Evolutionary conservation across 106 monocot genomes (phyloP).

Genomic region (Dioscorea zingiberensis): DNA sequence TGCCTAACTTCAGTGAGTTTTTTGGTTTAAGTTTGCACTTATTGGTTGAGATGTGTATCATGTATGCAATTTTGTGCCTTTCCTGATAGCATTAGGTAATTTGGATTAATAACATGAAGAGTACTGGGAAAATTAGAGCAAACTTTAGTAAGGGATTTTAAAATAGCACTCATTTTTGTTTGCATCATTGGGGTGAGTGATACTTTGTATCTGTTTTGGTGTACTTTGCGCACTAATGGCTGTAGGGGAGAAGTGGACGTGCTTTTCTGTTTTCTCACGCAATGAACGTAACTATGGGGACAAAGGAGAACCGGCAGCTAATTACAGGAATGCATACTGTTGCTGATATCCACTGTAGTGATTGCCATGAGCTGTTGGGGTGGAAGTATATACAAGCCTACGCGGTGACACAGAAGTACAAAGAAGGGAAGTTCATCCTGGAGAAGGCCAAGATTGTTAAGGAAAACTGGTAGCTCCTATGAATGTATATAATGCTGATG

Average conservation of each 20-base stretch:
- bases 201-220: too few relatives aligned
- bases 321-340: conserved; percentile 31
- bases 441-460: conserved; percentile 3
- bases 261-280: conserved; percentile 28
- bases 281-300: conserved; percentile 19
- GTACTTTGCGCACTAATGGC: too few relatives aligned
- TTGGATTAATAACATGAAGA: too few relatives aligned
- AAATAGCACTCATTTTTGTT: too few relatives aligned
- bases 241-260: conserved; percentile 26
- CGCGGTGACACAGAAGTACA: conserved; percentile 17
- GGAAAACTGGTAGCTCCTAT: conserved; percentile 1
- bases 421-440: conserved; percentile 7
- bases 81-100: too few relatives aligned
- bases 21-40: neutral
- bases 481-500: neutral
- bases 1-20: neutral
- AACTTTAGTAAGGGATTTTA: too few relatives aligned
- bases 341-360: conserved; percentile 26
- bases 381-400: conserved; percentile 36
- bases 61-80: too few relatives aligned
- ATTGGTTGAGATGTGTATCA: too few relatives aligned
- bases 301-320: conserved; percentile 26
- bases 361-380: conserved; percentile 31
- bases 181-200: too few relatives aligned
- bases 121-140: too few relatives aligned